phyloP scores from a whole-genome alignment of 257 asterid species.

The Nicotiana knightiana region DNA sequence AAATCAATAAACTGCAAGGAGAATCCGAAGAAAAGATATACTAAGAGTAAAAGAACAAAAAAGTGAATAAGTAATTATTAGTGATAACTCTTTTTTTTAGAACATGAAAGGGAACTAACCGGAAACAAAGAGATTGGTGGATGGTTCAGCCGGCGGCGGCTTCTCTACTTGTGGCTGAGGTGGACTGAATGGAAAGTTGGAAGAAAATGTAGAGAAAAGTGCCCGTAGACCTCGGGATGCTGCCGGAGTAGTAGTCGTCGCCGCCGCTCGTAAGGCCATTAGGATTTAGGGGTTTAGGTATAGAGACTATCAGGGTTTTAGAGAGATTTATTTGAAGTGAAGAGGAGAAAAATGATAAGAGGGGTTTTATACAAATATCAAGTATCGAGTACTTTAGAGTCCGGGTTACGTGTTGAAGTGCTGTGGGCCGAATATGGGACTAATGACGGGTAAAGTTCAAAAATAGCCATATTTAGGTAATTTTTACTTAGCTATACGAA shows the following conservation, averaged over 20 bases:
- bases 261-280: conserved; percentile 67
- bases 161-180: conserved; percentile 44
- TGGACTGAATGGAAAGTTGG: conserved; percentile 45
- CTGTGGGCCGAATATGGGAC: neutral
- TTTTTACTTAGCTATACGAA: no score
- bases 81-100: neutral
- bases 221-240: conserved; percentile 39
- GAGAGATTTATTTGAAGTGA: neutral
- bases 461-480: no score
- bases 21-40: neutral
- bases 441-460: no score
- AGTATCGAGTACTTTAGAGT: neutral
- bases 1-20: neutral
- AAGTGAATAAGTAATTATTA: neutral
- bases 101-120: conserved; percentile 23
- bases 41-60: neutral
- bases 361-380: neutral
- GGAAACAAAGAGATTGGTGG: conserved; percentile 76
- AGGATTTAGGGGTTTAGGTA: neutral
- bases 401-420: neutral
- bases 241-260: conserved; percentile 21
- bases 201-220: conserved; percentile 33
- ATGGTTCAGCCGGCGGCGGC: conserved; percentile 76
- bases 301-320: conserved; percentile 12
- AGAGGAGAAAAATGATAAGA: neutral